phyloP scores from a whole-genome alignment of 2,329 filamentous ascomycete genomes.

The Aureobasidium pullulans region DNA sequence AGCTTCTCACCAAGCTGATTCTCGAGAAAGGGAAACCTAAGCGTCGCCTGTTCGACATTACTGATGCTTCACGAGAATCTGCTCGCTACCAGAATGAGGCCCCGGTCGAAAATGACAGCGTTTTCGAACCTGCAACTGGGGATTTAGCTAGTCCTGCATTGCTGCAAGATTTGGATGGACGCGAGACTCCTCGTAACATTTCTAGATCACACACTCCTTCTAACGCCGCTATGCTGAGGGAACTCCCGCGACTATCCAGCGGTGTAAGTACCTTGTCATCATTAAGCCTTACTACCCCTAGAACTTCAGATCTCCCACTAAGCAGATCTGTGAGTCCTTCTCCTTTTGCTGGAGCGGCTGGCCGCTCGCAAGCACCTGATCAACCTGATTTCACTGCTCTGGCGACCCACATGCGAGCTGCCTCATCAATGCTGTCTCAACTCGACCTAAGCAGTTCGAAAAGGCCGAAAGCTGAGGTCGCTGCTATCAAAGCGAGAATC shows the following conservation, averaged over 20 bases:
- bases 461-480: slow-evolving; percentile 70
- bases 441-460: slow-evolving; percentile 74
- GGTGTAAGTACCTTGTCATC: slow-evolving; percentile 55
- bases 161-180: slow-evolving; percentile 49
- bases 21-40: slow-evolving; percentile 55
- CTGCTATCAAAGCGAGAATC: slow-evolving; percentile 76
- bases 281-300: slow-evolving; percentile 55
- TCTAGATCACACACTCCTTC: slow-evolving; percentile 14
- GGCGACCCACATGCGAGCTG: slow-evolving; percentile 80
- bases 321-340: slow-evolving; percentile 64
- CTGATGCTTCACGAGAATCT: slow-evolving; percentile 55
- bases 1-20: slow-evolving; percentile 56
- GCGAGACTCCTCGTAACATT: slow-evolving; percentile 32
- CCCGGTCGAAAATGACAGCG: slow-evolving; percentile 55
- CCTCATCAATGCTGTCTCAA: slow-evolving; percentile 80
- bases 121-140: slow-evolving; percentile 74
- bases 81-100: slow-evolving; percentile 28
- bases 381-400: slow-evolving; percentile 76
- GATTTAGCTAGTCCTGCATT: slow-evolving; percentile 69
- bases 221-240: slow-evolving; percentile 19
- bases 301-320: slow-evolving; percentile 60
- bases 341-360: slow-evolving; percentile 53
- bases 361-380: slow-evolving; percentile 50
- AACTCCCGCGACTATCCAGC: slow-evolving; percentile 52
- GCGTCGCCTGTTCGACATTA: slow-evolving; percentile 44